Conservation (phyloP, 257 asterid species). For the Galeopsis tetrahit region DNA sequence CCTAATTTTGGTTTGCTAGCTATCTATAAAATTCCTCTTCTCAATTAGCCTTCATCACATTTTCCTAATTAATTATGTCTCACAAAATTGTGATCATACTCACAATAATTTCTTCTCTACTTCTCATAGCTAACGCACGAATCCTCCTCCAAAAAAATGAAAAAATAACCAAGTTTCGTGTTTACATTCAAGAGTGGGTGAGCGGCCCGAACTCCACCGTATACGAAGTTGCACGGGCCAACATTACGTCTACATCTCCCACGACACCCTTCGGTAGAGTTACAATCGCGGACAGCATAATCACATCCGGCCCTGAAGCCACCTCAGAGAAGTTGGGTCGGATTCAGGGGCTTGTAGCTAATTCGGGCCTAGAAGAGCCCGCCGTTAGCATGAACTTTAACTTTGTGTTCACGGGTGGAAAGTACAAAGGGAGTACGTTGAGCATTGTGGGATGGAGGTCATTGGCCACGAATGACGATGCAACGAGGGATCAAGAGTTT, state of each 20-base stretch:
- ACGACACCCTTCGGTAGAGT: constrained; percentile 26
- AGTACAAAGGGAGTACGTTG: background rate
- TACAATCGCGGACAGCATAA: background rate
- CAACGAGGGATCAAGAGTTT: background rate
- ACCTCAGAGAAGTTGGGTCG: constrained; percentile 19
- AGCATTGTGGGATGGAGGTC: background rate
- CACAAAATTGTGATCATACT: too few species aligned
- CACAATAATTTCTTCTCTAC: too few species aligned
- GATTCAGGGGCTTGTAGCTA: background rate
- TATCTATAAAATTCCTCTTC: too few species aligned
- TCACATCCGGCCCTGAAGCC: background rate
- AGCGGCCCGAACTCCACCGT: background rate
- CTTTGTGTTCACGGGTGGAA: background rate
- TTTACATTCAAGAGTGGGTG: too few species aligned
- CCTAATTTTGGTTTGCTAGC: too few species aligned
- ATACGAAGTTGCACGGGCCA: constrained; percentile 11
- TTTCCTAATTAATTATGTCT: too few species aligned
- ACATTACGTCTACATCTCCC: constrained; percentile 3
- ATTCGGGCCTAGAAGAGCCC: background rate
- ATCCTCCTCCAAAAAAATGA: too few species aligned
- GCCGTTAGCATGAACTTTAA: background rate
- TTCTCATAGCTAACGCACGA: too few species aligned
- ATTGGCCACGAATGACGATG: too few species aligned
- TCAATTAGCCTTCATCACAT: too few species aligned
- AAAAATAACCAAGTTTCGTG: too few species aligned